Evolutionary conservation across 1,139 yeast species (phyloP).

Genomic region (Protomyces inouyei): DNA sequence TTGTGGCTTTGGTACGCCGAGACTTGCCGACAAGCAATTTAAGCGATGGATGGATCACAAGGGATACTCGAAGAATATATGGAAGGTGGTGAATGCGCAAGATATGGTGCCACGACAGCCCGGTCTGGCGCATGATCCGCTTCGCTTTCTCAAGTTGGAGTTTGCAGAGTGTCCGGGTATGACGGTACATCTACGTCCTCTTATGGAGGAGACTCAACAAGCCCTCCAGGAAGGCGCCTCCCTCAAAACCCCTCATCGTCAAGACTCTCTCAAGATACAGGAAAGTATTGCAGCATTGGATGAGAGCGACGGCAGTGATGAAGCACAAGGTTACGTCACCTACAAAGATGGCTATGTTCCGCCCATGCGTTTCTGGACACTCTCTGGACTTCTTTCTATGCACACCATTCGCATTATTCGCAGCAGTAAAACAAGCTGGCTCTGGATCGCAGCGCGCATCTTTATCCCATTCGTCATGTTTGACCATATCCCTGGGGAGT

Average conservation of each 20-base stretch:
- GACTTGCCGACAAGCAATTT: constrained; percentile 12
- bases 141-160: not conserved
- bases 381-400: constrained; percentile 16
- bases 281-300: not conserved
- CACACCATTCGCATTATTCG: constrained; percentile 10
- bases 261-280: too few relatives aligned
- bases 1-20: constrained; percentile 19
- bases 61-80: constrained; percentile 2
- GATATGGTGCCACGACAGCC: constrained; percentile 26
- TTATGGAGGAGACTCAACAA: not conserved
- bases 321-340: not conserved
- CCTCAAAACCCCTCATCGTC: not conserved
- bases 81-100: constrained; percentile 20
- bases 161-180: constrained; percentile 24
- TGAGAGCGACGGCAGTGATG: not conserved
- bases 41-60: constrained; percentile 14
- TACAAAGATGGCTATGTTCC: constrained; percentile 16
- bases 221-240: not conserved
- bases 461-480: constrained; percentile 19
- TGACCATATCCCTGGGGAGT: constrained; percentile 22
- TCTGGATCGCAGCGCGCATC: constrained; percentile 21
- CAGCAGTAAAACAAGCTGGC: constrained; percentile 4
- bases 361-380: constrained; percentile 18
- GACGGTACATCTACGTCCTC: constrained; percentile 10
- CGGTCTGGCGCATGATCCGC: constrained; percentile 3